A percentile compares a stretch with the other conserved stretches of the same genome.
Evolutionary conservation across 176 grass and related monocot species (phyloP).

Genomic region (Poa annua): DNA sequence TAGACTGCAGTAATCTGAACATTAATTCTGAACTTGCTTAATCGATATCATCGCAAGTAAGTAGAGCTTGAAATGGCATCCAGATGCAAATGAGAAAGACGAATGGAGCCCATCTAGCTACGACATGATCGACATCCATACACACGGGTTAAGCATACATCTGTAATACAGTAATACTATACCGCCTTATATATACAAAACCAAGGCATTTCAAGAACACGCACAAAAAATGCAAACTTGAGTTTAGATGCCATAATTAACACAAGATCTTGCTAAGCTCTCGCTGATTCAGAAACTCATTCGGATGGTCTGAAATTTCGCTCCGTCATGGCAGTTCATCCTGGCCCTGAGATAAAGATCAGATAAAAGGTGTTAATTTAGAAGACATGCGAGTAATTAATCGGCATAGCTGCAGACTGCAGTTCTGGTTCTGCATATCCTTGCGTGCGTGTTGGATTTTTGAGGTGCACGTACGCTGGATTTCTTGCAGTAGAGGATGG

Average conservation of each 20-base stretch:
- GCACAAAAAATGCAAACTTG: background rate
- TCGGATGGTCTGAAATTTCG: background rate
- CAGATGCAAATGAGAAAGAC: background rate
- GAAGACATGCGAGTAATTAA: background rate
- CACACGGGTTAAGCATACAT: background rate
- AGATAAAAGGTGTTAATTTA: background rate
- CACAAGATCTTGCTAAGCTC: background rate
- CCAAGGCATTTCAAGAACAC: constrained; percentile 1
- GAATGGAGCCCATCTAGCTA: no score
- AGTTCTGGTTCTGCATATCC: no score
- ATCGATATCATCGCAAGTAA: background rate
- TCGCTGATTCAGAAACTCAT: background rate
- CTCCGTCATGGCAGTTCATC: constrained; percentile 34
- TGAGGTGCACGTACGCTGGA: constrained; percentile 59
- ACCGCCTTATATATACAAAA: background rate
- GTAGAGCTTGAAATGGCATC: background rate
- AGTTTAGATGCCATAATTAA: constrained; percentile 8
- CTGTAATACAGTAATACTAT: background rate
- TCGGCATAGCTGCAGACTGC: background rate
- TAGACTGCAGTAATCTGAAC: constrained; percentile 8
- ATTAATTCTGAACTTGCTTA: background rate
- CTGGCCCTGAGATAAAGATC: constrained; percentile 51
- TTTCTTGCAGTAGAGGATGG: constrained; percentile 97
- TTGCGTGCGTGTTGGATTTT: background rate
- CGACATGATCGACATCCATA: background rate